phyloP scores from a whole-genome alignment of 2,329 filamentous ascomycete species.

The Claviceps paspali region DNA sequence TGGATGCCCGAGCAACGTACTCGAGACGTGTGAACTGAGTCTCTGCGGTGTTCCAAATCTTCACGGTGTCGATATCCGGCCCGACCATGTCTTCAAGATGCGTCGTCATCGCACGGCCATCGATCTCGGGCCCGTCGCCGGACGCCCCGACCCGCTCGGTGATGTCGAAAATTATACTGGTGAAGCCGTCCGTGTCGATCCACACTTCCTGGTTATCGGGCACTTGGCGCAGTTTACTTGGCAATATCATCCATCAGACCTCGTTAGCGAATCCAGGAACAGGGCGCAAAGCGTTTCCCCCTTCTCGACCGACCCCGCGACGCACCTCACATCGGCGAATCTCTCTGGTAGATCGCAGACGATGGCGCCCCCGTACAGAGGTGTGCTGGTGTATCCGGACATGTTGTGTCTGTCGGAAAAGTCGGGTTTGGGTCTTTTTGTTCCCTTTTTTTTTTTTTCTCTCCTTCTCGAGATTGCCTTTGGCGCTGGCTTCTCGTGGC shows the following conservation, averaged over 20 bases:
- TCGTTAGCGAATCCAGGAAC: neutral
- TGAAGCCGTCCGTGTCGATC: conserved; percentile 70
- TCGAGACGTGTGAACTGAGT: conserved; percentile 41
- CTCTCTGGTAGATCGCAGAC: conserved; percentile 49
- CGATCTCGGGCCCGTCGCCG: conserved; percentile 39
- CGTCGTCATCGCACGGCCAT: conserved; percentile 54
- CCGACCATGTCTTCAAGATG: conserved; percentile 57
- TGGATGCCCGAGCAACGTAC: conserved; percentile 26
- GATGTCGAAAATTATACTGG: conserved; percentile 81
- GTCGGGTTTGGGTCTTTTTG: no score
- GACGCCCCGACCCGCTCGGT: conserved; percentile 57
- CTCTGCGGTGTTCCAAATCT: conserved; percentile 50
- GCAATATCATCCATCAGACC: neutral
- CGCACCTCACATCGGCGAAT: conserved; percentile 59
- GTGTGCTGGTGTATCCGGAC: conserved; percentile 39
- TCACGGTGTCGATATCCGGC: conserved; percentile 45
- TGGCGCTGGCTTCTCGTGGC: no score
- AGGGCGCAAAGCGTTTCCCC: conserved; percentile 13
- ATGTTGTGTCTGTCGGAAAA: no score
- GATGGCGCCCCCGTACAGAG: conserved; percentile 61
- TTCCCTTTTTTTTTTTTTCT: no score
- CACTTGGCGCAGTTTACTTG: conserved; percentile 56
- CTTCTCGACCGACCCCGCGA: neutral
- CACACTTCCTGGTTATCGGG: conserved; percentile 87
- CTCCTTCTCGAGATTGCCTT: no score